Evolutionary conservation across 345 rosid genomes (phyloP).

Genomic region (Noccaea bulbosa): DNA sequence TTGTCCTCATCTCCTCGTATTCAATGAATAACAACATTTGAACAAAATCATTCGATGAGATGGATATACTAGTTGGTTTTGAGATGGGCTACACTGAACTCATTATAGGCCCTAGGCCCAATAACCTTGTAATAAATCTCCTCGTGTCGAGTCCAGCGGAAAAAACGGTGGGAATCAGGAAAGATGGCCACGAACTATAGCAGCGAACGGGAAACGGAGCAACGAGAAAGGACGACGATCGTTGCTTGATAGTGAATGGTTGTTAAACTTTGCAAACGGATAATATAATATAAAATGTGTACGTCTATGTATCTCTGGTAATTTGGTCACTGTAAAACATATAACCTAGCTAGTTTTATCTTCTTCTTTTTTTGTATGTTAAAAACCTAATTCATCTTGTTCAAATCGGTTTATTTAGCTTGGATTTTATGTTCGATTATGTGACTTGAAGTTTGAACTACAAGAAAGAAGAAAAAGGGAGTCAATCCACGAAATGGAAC

Average conservation of each 20-base stretch:
- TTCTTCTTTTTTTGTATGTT: no score
- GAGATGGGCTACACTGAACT: not conserved
- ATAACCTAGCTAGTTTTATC: no score
- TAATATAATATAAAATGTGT: no score
- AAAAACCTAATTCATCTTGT: not conserved
- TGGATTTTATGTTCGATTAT: not conserved
- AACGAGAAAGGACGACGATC: no score
- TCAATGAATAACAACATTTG: not conserved
- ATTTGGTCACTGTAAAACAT: no score
- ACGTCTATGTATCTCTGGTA: no score
- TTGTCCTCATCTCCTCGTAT: not conserved
- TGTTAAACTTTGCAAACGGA: no score
- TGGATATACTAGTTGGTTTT: not conserved
- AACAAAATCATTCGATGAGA: not conserved
- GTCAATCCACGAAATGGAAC: no score
- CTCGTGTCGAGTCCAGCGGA: not conserved
- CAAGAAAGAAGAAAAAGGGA: not conserved
- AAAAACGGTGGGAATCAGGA: no score
- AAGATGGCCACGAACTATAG: no score
- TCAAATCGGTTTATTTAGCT: not conserved
- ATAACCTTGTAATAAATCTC: not conserved
- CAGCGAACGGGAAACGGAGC: no score
- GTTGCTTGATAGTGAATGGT: no score
- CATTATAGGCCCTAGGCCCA: slow-evolving; percentile 7
- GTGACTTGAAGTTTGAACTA: not conserved